A percentile compares a stretch with the other conserved stretches of the same genome.
phyloP scores from a whole-genome alignment of 345 rosid species.

The Arabis hirsuta region DNA sequence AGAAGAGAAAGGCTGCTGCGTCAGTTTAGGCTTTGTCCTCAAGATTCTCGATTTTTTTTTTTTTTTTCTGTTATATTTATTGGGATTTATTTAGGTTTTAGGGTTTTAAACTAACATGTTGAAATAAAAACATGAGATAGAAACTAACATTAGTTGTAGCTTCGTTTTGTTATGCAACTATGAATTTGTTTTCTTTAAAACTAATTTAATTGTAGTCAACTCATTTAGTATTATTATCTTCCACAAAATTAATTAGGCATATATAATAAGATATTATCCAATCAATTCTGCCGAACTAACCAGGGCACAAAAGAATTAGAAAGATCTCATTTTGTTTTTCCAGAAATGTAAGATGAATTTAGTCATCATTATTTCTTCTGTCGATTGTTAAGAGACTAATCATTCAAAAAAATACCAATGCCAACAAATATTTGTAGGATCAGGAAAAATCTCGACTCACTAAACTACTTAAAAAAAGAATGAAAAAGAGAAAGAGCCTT shows the following conservation, averaged over 20 bases:
- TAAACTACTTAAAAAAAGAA: conserved; percentile 13
- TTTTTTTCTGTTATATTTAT: neutral
- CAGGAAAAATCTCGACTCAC: neutral
- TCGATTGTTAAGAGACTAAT: neutral
- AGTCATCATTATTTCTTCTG: neutral
- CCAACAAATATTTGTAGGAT: neutral
- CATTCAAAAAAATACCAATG: neutral
- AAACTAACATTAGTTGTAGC: conserved; percentile 7
- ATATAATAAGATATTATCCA: neutral
- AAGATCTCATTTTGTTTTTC: neutral
- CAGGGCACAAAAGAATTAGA: too few species aligned
- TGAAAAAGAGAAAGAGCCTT: conserved; percentile 6
- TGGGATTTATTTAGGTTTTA: neutral
- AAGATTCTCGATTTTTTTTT: neutral
- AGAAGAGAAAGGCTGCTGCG: conserved; percentile 2
- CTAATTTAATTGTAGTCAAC: too few species aligned
- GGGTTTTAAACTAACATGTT: neutral
- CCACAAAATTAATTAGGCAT: too few species aligned
- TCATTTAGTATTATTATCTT: neutral
- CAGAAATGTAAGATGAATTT: neutral
- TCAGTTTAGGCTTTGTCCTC: conserved; percentile 1
- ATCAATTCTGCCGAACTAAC: conserved; percentile 3
- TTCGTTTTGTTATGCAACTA: neutral
- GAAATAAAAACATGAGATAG: neutral
- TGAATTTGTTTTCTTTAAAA: neutral